Conservation (phyloP, 2,329 filamentous ascomycete species). For the Zymoseptoria brevis region DNA sequence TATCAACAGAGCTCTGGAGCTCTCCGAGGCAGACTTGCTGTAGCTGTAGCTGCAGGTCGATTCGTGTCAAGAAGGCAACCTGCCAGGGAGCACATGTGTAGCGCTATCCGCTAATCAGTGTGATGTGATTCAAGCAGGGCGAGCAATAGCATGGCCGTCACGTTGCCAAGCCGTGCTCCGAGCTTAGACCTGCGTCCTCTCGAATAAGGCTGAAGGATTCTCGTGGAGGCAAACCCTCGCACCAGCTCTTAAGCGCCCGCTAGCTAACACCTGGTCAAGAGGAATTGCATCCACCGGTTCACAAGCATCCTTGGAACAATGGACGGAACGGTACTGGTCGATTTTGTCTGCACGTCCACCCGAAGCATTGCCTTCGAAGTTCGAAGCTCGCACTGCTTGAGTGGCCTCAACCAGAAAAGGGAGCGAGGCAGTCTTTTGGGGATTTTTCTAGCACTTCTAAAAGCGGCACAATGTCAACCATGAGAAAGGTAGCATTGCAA, state of each 20-base stretch:
- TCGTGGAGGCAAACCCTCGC: background rate
- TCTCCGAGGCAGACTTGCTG: background rate
- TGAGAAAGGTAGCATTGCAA: conserved; percentile 75
- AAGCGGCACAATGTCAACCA: conserved; percentile 92
- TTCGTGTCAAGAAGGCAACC: background rate
- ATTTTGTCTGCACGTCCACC: conserved; percentile 19
- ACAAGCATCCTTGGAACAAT: background rate
- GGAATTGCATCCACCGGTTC: background rate
- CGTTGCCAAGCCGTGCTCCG: background rate
- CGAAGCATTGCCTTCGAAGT: conserved; percentile 5
- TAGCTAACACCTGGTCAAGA: background rate
- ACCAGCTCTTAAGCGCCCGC: background rate
- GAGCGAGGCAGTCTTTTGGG: conserved; percentile 14
- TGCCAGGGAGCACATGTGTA: background rate
- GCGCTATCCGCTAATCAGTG: background rate
- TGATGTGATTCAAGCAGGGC: background rate
- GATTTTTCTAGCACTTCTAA: conserved; percentile 82
- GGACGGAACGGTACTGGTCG: background rate
- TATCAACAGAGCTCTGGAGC: background rate
- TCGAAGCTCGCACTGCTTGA: conserved; percentile 1
- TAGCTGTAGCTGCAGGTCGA: background rate
- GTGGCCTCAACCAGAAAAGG: conserved; percentile 20
- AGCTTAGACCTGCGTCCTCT: background rate
- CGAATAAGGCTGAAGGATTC: background rate
- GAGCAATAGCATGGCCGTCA: background rate